These are phyloP conservation scores for Fomes fomentarius DNA, from an alignment of 1,284 basidiomycete species.

Conservation along the genomic window DNA sequence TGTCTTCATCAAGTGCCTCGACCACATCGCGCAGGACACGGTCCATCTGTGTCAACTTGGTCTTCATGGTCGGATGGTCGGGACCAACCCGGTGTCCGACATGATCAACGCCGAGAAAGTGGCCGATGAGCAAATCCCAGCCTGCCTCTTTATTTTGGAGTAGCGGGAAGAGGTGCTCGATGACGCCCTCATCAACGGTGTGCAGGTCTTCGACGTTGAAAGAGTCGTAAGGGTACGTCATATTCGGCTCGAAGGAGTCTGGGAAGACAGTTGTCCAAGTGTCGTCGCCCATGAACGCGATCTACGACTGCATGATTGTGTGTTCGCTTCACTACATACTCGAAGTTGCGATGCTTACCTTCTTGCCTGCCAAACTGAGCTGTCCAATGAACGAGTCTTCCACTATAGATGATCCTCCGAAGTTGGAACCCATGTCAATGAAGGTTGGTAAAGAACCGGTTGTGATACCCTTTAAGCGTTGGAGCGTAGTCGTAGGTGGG, in stretches of 20 bases:
- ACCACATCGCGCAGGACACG: conserved; percentile 77
- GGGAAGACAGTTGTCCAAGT: conserved; percentile 96
- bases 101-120: conserved; percentile 98
- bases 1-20: conserved; percentile 73
- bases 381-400: conserved; percentile 88
- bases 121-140: conserved; percentile 90
- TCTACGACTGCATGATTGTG: conserved; percentile 34
- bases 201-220: conserved; percentile 99
- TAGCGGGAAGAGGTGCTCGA: conserved; percentile 81
- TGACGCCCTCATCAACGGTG: conserved; percentile 92
- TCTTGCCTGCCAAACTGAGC: conserved; percentile 54
- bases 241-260: conserved; percentile 67
- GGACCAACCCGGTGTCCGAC: conserved; percentile 95
- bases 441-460: conserved; percentile 97
- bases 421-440: conserved; percentile 91
- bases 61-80: conserved; percentile 83
- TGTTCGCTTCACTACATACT: conserved; percentile 1
- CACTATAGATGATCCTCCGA: conserved; percentile 82
- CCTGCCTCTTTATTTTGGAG: conserved; percentile 54
- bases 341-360: conserved; percentile 44
- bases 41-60: conserved; percentile 90
- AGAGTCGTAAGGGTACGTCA: conserved; percentile 88
- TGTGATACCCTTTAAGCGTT: conserved; percentile 93
- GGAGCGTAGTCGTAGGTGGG: conserved; percentile 94
- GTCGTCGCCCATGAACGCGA: conserved; percentile 94